Evolutionary conservation across 1,139 yeast genomes (phyloP).

Genomic region (Hyphopichia fennica): DNA sequence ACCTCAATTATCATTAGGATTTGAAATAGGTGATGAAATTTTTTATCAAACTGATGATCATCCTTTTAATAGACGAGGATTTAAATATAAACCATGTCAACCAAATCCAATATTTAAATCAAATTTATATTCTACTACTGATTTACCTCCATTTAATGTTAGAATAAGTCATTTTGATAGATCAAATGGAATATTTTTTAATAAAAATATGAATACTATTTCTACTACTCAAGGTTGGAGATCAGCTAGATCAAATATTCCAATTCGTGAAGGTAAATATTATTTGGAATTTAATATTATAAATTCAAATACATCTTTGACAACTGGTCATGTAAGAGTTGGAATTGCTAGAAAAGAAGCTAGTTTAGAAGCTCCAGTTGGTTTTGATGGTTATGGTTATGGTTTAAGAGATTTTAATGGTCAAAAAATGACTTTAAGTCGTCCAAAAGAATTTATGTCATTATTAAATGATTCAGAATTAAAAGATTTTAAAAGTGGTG

Average conservation of each 20-base stretch:
- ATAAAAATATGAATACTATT: slow-evolving; percentile 41
- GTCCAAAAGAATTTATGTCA: slow-evolving; percentile 56
- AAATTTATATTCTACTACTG: slow-evolving; percentile 71
- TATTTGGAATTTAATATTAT: slow-evolving; percentile 73
- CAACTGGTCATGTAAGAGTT: slow-evolving; percentile 64
- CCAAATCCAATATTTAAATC: slow-evolving; percentile 65
- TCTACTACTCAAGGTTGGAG: slow-evolving; percentile 77
- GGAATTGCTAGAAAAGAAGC: slow-evolving; percentile 89
- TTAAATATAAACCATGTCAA: slow-evolving; percentile 76
- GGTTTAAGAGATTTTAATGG: slow-evolving; percentile 86
- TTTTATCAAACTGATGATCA: slow-evolving; percentile 66
- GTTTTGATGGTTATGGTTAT: slow-evolving; percentile 92
- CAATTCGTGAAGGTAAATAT: slow-evolving; percentile 76
- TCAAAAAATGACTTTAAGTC: slow-evolving; percentile 70
- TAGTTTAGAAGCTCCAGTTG: slow-evolving; percentile 91
- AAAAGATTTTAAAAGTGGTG: slow-evolving; percentile 59
- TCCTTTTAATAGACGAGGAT: slow-evolving; percentile 80
- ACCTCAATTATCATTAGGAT: slow-evolving; percentile 1
- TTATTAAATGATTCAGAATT: neutral
- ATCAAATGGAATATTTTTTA: slow-evolving; percentile 57
- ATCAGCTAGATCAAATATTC: slow-evolving; percentile 71
- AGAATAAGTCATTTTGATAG: slow-evolving; percentile 74
- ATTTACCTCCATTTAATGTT: slow-evolving; percentile 64
- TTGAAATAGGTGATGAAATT: slow-evolving; percentile 9
- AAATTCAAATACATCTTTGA: slow-evolving; percentile 37